phyloP scores from a whole-genome alignment of 306 rosid genomes.

The Cucumis hystrix region DNA sequence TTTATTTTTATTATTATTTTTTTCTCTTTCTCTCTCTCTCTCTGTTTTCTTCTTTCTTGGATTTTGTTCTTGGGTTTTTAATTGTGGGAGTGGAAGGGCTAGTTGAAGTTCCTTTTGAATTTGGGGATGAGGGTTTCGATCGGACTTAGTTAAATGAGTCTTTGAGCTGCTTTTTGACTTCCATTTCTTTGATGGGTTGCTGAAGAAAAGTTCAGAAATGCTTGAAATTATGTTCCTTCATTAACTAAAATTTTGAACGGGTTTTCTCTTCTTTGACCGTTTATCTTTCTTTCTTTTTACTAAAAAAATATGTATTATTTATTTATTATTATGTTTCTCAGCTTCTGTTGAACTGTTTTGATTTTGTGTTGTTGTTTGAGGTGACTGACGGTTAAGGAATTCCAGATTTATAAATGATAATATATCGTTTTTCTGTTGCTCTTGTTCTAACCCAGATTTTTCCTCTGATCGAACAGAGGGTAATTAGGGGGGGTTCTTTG shows the following conservation, averaged over 20 bases:
- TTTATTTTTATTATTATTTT: no score
- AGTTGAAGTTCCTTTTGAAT: background rate
- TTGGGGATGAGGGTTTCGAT: background rate
- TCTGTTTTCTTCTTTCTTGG: background rate
- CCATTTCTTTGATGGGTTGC: background rate
- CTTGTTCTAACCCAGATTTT: background rate
- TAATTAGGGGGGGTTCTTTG: background rate
- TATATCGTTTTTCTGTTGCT: background rate
- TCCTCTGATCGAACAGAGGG: background rate
- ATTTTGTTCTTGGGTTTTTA: background rate
- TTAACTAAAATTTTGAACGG: background rate
- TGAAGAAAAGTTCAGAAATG: background rate
- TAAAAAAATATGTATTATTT: no score
- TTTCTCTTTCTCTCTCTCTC: background rate
- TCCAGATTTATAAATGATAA: background rate
- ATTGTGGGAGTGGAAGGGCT: background rate
- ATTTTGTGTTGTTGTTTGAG: background rate
- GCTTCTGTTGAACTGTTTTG: background rate
- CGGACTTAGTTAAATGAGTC: background rate
- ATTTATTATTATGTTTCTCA: no score
- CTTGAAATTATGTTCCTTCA: background rate
- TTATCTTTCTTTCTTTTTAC: no score
- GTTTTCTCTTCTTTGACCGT: background rate
- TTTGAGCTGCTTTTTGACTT: background rate
- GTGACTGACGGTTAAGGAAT: background rate